Percentiles rank a stretch among this genome's conserved stretches.
Conservation (phyloP, 2,329 filamentous ascomycete species). For the Pestalotiopsis sp. region DNA sequence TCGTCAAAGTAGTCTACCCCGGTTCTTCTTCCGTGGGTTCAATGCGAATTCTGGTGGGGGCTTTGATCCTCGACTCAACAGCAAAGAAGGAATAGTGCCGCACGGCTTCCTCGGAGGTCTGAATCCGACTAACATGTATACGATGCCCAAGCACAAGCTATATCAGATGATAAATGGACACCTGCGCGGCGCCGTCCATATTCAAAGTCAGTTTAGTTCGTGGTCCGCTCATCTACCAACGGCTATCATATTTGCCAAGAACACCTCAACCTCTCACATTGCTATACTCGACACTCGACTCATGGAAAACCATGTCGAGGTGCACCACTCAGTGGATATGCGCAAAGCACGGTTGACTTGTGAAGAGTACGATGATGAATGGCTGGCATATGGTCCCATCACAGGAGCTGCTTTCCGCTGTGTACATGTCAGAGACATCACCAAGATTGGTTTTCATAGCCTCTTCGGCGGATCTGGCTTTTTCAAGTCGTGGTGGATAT, state of each 20-base stretch:
- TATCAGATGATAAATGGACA: neutral
- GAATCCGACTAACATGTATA: neutral
- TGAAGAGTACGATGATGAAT: neutral
- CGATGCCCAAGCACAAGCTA: neutral
- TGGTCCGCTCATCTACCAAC: neutral
- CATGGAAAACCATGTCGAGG: neutral
- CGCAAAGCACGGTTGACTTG: neutral
- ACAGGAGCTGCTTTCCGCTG: neutral
- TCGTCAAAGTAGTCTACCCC: neutral
- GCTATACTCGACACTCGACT: neutral
- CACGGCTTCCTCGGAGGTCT: neutral
- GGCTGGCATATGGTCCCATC: neutral
- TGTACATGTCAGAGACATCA: neutral
- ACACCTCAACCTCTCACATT: neutral
- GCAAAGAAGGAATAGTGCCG: neutral
- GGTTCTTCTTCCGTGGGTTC: neutral
- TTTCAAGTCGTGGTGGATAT: too few species aligned
- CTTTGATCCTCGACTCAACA: too few species aligned
- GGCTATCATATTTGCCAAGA: neutral
- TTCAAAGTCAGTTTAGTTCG: neutral
- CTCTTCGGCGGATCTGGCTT: neutral
- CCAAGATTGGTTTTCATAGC: neutral
- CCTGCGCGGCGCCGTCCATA: neutral
- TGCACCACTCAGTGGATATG: neutral
- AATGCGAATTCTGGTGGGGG: too few species aligned